Evolutionary conservation across 2,329 filamentous ascomycete genomes (phyloP), one percentile per base, ranked within the genome.

Genomic region (Penicillium polonicum): DNA sequence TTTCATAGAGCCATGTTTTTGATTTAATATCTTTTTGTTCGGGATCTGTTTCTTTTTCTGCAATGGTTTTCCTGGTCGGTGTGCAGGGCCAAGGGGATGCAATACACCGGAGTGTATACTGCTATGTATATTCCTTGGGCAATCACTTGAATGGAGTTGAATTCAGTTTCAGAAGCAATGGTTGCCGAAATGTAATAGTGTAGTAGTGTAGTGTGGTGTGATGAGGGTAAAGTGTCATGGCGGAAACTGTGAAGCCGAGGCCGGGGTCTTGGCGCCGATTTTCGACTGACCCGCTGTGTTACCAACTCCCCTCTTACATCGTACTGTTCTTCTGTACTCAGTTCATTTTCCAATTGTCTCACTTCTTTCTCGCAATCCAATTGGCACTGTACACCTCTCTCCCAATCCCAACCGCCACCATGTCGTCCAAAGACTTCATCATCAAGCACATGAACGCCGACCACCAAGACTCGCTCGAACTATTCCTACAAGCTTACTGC

Each of bases 391-490:
- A 29, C 23, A 13, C 48, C 15, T n/a, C 41, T 21, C 10, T 33
- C 31, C 9, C 31, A 33, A 23, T 23, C 25, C 25, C 25, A 27
- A 27, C 48, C 19, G 44, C 43, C 55, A 69, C 48, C 51, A 70
- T 68, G 62, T 63, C 68, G 6, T 75, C 79, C 58, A 85, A 85
- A 69, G 68, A 79, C 57, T 85, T 87, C 58, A 87, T 91, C 73
- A 84, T 93, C 70, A 80, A 80, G 35, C 92, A 97, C 79, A 94
- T 97, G 90, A 96, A 97, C 78, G 79, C 80, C 43, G 89, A 93
- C 74, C 93, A 96, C 77, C 79, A 82, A 51, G 82, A 85, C 65
- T 90, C 91, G 57, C 85, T 96, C 49, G 78, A 83, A 57, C 83
- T 88, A 70, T 96, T 92, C 75, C 84, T 95, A n/a, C 86, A 86